Evolutionary conservation across 139 green algal genomes (phyloP), one percentile per base, ranked within the genome.

Genomic region (Chlamydomonas incerta): DNA sequence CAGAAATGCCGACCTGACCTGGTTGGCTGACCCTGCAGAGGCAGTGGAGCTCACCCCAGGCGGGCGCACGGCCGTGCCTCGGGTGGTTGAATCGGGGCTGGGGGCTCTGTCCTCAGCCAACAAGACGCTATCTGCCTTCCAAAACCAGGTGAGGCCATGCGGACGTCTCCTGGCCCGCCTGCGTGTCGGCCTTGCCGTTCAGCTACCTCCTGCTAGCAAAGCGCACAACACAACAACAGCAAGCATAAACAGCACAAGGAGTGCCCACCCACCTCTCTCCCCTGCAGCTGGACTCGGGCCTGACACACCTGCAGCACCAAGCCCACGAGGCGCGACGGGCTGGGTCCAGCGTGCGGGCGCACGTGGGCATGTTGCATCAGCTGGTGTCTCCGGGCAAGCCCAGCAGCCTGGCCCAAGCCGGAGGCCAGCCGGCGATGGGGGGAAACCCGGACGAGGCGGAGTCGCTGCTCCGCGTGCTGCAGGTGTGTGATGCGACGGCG

Each of bases 241-340:
- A n/a, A n/a, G n/a, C n/a, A n/a, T n/a, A n/a, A n/a, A n/a, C n/a
- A n/a, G n/a, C n/a, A n/a, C n/a, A n/a, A n/a, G n/a, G n/a, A n/a
- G n/a, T n/a, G n/a, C n/a, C 21, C 21, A n/a, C 23, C 58, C n/a
- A n/a, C n/a, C 21, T 24, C 58, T 37, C 63, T 29, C 13, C 28
- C 13, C 9, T 50, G 82, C 73, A 88, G 83, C 73, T 88, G 4
- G 70, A 88, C 72, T 52, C 46, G 3, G 83, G 77, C 11, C 73
- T 88, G 28, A 65, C 50, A 17, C 83, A 82, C 33, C 83, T 88
- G 5, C 24, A 74, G 6, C 62, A 68, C 15, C 83, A 88, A n/a
- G 83, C 83, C 8, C 35, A 41, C 28, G 58, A 68, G 46, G 83
- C 73, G 0, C 73, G 83, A 6, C 65, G 65, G 2, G 58, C 83